Base-by-base conservation (phyloP, 176 grass and related monocot genomes). In the Eleusine indica region DNA sequence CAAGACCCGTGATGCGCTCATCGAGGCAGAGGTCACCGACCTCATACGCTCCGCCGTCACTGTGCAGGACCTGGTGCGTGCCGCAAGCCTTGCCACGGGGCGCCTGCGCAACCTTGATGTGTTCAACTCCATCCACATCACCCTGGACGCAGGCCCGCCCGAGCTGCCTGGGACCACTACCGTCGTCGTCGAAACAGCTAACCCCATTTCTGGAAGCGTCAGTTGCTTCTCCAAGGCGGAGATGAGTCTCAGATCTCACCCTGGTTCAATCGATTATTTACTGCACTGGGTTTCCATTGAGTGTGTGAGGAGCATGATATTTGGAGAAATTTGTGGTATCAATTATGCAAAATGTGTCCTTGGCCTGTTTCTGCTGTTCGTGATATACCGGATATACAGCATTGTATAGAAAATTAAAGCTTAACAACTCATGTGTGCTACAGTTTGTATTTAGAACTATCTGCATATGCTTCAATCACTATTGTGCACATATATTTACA, bases 91-190 rank as follows among this genome's bases (percentile, higher is more conserved):
- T 60, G 91, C 93, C 47, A 92, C 84, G 75, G 70, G 87, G 25
- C 89, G 96, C 47, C 74, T 95, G 47, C 83, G 70, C 40, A 80
- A 17, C 15, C 91, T 98, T 13, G 91, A 98, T 6, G 69, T 98
- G 13, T 98, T 98, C 87, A 91, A 98, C 51, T 77, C 96, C 62
- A 89, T 95, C 64, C 86, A 82, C 11, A 95, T 98, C 82, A 95
- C 92, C 4, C 93, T 98, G 37, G 96, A 98, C 40, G 86, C 96
- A 1, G 96, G 96, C 28, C 93, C 93, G 5, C 46, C 87, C 0
- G 96, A 98, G 85, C 93, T 98, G 28, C 93, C 89, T 2, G 91
- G 91, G 58, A 98, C 91, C 77, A 86, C 93, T 43, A 98, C 95
- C 83, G 87, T 98, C 79, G 66, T 98, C 39, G 91, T 91, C 61